Evolutionary conservation across 2,329 filamentous ascomycete genomes (phyloP).

Genomic region (Penicillium sp.): DNA sequence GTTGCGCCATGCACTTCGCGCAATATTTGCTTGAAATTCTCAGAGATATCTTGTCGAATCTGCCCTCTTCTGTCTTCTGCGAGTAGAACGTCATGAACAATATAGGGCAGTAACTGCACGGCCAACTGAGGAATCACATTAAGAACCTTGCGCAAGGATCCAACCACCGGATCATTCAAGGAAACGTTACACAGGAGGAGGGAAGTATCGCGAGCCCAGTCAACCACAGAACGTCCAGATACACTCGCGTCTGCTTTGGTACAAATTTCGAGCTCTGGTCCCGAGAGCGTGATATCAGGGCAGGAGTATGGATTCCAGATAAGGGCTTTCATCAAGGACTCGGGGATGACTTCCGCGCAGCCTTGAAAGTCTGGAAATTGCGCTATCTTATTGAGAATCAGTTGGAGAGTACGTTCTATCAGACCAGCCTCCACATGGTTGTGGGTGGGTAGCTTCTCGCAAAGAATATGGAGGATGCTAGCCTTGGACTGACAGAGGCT

Average conservation of each 20-base stretch:
- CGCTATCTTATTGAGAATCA: slow-evolving; percentile 39
- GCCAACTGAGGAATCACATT: slow-evolving; percentile 67
- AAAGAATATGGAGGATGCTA: slow-evolving; percentile 62
- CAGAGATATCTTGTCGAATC: slow-evolving; percentile 64
- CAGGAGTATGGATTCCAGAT: slow-evolving; percentile 45
- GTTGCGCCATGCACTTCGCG: slow-evolving; percentile 41
- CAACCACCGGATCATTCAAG: slow-evolving; percentile 65
- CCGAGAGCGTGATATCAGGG: slow-evolving; percentile 30
- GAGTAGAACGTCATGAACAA: slow-evolving; percentile 77
- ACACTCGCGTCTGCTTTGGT: slow-evolving; percentile 17
- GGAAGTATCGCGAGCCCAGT: slow-evolving; percentile 38
- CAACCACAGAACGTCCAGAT: slow-evolving; percentile 21
- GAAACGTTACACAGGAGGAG: slow-evolving; percentile 60
- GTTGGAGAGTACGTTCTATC: slow-evolving; percentile 47
- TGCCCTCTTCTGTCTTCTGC: slow-evolving; percentile 62
- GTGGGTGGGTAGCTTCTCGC: slow-evolving; percentile 60
- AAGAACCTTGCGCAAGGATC: slow-evolving; percentile 66
- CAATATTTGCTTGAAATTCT: slow-evolving; percentile 65
- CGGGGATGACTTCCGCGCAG: slow-evolving; percentile 39
- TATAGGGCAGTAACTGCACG: slow-evolving; percentile 72
- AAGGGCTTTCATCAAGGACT: slow-evolving; percentile 40
- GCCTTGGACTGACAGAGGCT: slow-evolving; percentile 54
- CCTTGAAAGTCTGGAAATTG: slow-evolving; percentile 31
- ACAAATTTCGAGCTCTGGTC: slow-evolving; percentile 19
- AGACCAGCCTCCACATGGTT: slow-evolving; percentile 49